Base-by-base conservation (phyloP, 2,329 filamentous ascomycete genomes). In the Ascocoryne sarcoides region DNA sequence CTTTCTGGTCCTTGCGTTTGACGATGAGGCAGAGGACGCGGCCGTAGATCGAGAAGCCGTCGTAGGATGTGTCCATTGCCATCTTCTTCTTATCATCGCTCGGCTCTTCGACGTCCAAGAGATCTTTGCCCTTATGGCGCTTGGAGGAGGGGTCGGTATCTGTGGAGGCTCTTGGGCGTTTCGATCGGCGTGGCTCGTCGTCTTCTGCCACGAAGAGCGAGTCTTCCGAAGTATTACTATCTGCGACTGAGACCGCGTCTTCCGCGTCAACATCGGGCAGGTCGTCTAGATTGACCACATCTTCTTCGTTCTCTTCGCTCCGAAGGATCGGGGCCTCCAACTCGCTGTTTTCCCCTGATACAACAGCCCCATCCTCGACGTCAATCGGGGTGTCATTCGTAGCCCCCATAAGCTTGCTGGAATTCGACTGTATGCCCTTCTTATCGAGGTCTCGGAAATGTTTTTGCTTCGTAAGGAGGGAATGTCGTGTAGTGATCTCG, bases 41-140 rank as follows among this genome's bases (percentile, higher is more conserved):
- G 9, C 92, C 88, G 64, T 95, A 94, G 57, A 98, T 95, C 54
- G 83, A 85, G 64, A 96, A 96, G 7, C 92, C 90, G 56, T 96
- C 88, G 63, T 96, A 98, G 10, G 79, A 81, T 18, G 90, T 92
- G 46, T 83, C 81, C 67, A 95, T 76, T 15, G 75, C 76, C 53
- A 94, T 66, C 62, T 95, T 96, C 68, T 98, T 95, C 65, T 95
- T 93, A 56, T 94, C 84, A 42, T 84, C 79, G 8, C 61, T 60
- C 14, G 59, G 59, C 14, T 58, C 63, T 17, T 56, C 56, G 4
- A 18, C 48, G 7, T 34, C 46, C 36, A 40, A 53, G 23, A 45
- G 50, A 23, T 57, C 59, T 33, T 53, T 57, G 28, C 65, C 65
- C 56, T 60, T 65, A 52, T 60, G 62, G 40, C 67, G 66, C 60